Conservation (phyloP, 73 alveolate genomes). For the Uronychia binucleata region DNA sequence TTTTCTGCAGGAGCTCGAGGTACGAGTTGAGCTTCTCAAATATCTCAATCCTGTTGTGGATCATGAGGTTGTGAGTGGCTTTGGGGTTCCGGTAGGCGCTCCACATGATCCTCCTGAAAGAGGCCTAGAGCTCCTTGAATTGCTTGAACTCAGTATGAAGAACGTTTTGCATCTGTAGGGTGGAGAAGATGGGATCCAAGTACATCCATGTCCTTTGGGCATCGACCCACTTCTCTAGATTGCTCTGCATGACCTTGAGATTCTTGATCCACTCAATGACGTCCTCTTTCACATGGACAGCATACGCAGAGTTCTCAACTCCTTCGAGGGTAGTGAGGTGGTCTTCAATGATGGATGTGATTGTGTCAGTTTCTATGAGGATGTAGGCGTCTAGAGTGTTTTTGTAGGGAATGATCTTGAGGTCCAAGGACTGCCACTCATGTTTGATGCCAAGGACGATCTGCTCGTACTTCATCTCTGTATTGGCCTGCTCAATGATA, state of each 20-base stretch:
- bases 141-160: conserved; percentile 27
- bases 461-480: conserved; percentile 64
- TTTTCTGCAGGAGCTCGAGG: conserved; percentile 42
- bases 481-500: conserved; percentile 71
- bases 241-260: conserved; percentile 57
- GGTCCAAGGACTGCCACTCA: conserved; percentile 69
- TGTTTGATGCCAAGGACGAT: conserved; percentile 37
- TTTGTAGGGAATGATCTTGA: conserved; percentile 56
- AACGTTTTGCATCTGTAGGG: conserved; percentile 31
- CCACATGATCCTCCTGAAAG: conserved; percentile 62
- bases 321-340: conserved; percentile 65
- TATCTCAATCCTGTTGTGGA: conserved; percentile 52
- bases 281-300: conserved; percentile 65
- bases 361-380: conserved; percentile 42
- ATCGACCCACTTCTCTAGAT: conserved; percentile 74
- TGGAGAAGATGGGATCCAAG: conserved; percentile 63
- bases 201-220: conserved; percentile 71
- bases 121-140: conserved; percentile 37
- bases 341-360: conserved; percentile 59
- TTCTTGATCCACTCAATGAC: conserved; percentile 67
- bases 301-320: conserved; percentile 38
- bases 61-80: conserved; percentile 62
- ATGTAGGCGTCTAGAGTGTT: conserved; percentile 52
- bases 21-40: conserved; percentile 38
- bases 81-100: conserved; percentile 60